phyloP scores from a whole-genome alignment of 352 stramenopile species.

The Pythium rhizo-oryzae region DNA sequence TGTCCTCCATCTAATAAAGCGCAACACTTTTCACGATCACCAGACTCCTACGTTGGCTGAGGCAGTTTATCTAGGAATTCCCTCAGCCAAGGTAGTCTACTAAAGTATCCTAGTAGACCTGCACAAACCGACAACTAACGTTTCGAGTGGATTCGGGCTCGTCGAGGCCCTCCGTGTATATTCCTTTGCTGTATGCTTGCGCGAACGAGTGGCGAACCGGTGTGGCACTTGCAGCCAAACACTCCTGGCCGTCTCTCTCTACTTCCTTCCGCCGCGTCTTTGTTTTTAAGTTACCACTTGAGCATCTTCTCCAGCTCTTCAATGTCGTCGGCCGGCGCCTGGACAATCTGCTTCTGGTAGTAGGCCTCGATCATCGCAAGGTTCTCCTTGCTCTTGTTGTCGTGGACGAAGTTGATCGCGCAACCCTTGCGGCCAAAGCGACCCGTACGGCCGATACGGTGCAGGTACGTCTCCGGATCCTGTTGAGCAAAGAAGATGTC shows the following conservation, averaged over 20 bases:
- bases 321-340: slow-evolving; percentile 82
- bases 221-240: neutral
- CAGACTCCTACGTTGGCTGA: too few species aligned
- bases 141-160: neutral
- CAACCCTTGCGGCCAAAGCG: slow-evolving; percentile 90
- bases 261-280: slow-evolving; percentile 4
- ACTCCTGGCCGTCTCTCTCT: neutral
- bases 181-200: neutral
- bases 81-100: too few species aligned
- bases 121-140: too few species aligned
- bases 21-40: neutral
- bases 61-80: too few species aligned
- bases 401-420: slow-evolving; percentile 91
- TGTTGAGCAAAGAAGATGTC: slow-evolving; percentile 18
- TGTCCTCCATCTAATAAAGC: slow-evolving; percentile 12
- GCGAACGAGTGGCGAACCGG: neutral
- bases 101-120: too few species aligned
- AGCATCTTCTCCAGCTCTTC: slow-evolving; percentile 87
- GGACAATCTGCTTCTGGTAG: slow-evolving; percentile 73
- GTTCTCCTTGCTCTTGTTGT: slow-evolving; percentile 85
- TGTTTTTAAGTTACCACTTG: slow-evolving; percentile 60
- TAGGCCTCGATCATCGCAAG: slow-evolving; percentile 84
- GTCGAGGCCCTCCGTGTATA: neutral
- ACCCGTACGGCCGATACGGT: slow-evolving; percentile 96
- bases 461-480: slow-evolving; percentile 97